These are phyloP conservation scores for Salvia sclarea DNA, from an alignment of 305 asterid genomes.

Conservation along the genomic window DNA sequence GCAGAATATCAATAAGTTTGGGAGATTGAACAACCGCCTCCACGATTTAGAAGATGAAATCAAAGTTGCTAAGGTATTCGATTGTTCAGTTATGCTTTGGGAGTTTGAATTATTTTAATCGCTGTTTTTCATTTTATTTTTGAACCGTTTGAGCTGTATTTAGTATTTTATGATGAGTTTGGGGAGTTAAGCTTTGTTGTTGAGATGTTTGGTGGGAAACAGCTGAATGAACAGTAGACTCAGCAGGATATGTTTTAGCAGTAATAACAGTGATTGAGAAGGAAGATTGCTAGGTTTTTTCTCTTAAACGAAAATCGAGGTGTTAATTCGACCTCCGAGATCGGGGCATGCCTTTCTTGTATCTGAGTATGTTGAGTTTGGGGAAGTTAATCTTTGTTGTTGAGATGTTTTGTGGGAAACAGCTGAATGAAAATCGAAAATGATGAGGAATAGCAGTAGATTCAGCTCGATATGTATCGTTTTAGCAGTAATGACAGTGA, in stretches of 20 bases:
- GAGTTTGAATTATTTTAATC: background rate
- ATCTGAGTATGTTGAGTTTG: background rate
- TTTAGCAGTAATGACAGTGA: background rate
- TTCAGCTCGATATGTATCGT: background rate
- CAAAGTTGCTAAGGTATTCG: slow-evolving; percentile 73
- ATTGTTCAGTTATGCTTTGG: slow-evolving; percentile 2
- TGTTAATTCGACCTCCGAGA: too few species aligned
- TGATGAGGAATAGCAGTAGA: too few species aligned
- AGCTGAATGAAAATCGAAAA: background rate
- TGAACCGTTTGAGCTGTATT: background rate
- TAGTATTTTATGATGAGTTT: background rate
- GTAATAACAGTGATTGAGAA: background rate
- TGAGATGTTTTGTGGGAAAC: background rate
- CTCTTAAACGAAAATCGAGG: too few species aligned
- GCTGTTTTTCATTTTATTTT: background rate
- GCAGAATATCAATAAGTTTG: slow-evolving; percentile 87
- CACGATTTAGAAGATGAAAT: slow-evolving; percentile 95
- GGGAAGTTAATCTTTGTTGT: background rate
- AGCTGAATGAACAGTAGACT: background rate
- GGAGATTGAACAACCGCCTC: slow-evolving; percentile 79
- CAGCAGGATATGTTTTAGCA: background rate
- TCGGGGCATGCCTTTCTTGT: too few species aligned
- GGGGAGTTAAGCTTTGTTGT: background rate
- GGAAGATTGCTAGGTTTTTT: background rate
- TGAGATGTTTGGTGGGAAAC: background rate